Evolutionary conservation across 2,329 filamentous ascomycete genomes (phyloP), one percentile per base, ranked within the genome.

Genomic region (Alternaria viburni): DNA sequence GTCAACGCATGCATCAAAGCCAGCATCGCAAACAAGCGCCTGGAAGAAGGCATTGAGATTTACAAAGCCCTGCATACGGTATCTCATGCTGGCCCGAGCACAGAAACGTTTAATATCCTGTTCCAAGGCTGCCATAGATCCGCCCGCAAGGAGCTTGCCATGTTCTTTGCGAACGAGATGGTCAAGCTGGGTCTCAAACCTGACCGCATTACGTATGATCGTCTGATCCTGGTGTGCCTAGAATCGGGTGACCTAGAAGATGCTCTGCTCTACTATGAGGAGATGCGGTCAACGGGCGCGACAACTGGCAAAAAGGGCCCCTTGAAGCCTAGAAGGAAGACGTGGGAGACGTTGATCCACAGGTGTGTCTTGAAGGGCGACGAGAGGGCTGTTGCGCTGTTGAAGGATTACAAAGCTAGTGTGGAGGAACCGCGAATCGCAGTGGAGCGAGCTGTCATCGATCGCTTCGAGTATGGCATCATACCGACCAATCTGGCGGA

Each of bases 81-180:
- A 25, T 85, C 82, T 45, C 71, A 78, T 3, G 71, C 78, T 3
- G 84, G 84, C 3, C 81, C 81, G 7, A 76, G 79, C 57, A 84
- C 83, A 13, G 78, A 82, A n/a, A 89, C 88, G 0, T 91, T 89
- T 80, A 91, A 91, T 68, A 75, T 84, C 6, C 80, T 91, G 8
- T 81, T 90, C 59, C 79, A 80, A 47, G 84, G 84, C 62, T 87
- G 85, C 66, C 77, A 78, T 55, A 73, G 66, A 6, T 61, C 62
- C 28, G 69, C 64, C 7, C 82, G 85, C 60, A 86, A 87, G 61
- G 81, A 86, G 41, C 79, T 86, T 6, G 88, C 88, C 47, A 87
- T 89, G 78, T 90, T 88, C 71, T 78, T 91, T 2, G 85, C 87
- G 10, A 82, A 84, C 15, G 89, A 91, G 71, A 89, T 91, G 85